Conservation (phyloP, 2,329 filamentous ascomycete species). For the Penicillium sp. region DNA sequence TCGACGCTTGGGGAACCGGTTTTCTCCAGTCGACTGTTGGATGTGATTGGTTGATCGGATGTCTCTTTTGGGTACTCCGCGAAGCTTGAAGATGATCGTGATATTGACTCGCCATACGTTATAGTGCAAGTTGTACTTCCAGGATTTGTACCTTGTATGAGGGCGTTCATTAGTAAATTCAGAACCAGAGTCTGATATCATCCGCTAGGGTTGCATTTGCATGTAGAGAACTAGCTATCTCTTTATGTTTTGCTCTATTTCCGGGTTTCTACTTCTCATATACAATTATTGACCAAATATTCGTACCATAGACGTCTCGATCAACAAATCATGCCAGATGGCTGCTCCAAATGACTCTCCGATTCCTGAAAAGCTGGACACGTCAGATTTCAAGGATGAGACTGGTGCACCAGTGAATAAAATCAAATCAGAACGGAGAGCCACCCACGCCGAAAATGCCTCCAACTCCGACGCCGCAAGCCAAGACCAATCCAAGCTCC, state of each 20-base stretch:
- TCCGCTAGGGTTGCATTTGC: not conserved
- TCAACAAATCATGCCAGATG: constrained; percentile 4
- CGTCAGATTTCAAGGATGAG: constrained; percentile 3
- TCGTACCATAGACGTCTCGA: not conserved
- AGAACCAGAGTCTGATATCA: not conserved
- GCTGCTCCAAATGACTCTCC: constrained; percentile 2
- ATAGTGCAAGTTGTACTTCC: too few relatives aligned
- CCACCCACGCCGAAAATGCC: constrained; percentile 21
- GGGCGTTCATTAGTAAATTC: too few relatives aligned
- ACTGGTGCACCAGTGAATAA: not conserved
- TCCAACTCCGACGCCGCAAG: constrained; percentile 16
- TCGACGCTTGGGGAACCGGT: not conserved
- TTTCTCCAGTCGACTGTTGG: not conserved
- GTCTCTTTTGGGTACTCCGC: not conserved
- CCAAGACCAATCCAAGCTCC: constrained; percentile 9
- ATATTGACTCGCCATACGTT: too few relatives aligned
- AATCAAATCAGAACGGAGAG: constrained; percentile 8
- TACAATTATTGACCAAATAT: not conserved
- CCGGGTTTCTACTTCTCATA: too few relatives aligned
- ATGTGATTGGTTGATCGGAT: not conserved
- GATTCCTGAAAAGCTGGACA: constrained; percentile 14
- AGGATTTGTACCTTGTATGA: too few relatives aligned
- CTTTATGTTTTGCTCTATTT: not conserved
- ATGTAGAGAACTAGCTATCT: not conserved
- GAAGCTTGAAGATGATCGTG: not conserved